A percentile compares a stretch with the other conserved stretches of the same genome.
These are phyloP conservation scores for Globisporangium irregulare DNA, from an alignment of 352 stramenopile genomes.

Conservation along the genomic window DNA sequence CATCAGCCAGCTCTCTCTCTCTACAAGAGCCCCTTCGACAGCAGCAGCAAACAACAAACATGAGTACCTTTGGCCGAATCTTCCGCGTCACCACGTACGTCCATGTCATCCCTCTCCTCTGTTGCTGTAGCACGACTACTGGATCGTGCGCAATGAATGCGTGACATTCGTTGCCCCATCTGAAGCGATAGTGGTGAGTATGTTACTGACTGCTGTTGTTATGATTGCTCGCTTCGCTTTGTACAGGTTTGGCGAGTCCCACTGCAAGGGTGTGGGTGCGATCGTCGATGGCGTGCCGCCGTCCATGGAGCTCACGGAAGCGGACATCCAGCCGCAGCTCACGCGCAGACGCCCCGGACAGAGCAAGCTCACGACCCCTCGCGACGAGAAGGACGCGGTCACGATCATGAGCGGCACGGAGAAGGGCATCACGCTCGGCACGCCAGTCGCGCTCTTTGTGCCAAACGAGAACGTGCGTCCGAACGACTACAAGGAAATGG, in stretches of 20 bases:
- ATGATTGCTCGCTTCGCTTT: background rate
- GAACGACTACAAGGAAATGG: slow-evolving; percentile 97
- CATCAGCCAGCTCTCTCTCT: background rate
- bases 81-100: slow-evolving; percentile 96
- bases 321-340: slow-evolving; percentile 97
- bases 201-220: background rate
- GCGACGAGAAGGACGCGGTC: slow-evolving; percentile 96
- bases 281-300: slow-evolving; percentile 97
- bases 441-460: slow-evolving; percentile 96
- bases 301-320: slow-evolving; percentile 92
- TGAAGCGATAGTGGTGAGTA: background rate
- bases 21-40: background rate
- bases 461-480: slow-evolving; percentile 97
- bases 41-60: slow-evolving; percentile 17
- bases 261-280: slow-evolving; percentile 97
- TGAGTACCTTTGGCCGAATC: slow-evolving; percentile 94
- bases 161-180: background rate
- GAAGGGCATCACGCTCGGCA: slow-evolving; percentile 93
- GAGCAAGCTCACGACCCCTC: slow-evolving; percentile 97
- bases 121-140: background rate
- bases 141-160: background rate
- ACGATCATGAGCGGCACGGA: slow-evolving; percentile 97
- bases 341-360: slow-evolving; percentile 96
- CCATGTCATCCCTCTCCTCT: background rate
- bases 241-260: slow-evolving; percentile 95